Percentiles rank a stretch among this genome's conserved stretches.
These are phyloP conservation scores for Paramecium bursaria DNA, from an alignment of 73 alveolate species.

Conservation along the genomic window DNA sequence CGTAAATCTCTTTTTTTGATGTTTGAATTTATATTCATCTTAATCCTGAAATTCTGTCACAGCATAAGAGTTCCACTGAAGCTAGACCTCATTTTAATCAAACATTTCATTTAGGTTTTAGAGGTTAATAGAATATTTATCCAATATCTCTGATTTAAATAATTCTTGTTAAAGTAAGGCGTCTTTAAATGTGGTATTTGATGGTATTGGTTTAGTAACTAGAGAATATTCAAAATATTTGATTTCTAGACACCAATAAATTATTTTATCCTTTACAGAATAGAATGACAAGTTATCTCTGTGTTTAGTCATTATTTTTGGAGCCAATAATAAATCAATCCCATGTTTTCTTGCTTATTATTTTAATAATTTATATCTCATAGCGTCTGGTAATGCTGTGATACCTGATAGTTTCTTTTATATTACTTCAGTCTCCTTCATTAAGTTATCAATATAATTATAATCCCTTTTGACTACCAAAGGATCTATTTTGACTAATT, in stretches of 20 bases:
- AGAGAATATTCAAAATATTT: neutral
- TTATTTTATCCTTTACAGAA: conserved; percentile 49
- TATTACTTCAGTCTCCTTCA: conserved; percentile 24
- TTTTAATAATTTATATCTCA: conserved; percentile 57
- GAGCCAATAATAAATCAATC: conserved; percentile 46
- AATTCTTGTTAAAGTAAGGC: neutral
- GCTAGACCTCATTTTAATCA: neutral
- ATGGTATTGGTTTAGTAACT: conserved; percentile 36
- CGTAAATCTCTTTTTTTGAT: conserved; percentile 18
- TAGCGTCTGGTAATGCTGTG: conserved; percentile 58
- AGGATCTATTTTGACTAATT: neutral
- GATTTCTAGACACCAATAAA: conserved; percentile 52
- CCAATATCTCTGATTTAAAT: conserved; percentile 22
- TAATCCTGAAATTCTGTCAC: conserved; percentile 9
- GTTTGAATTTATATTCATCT: conserved; percentile 50
- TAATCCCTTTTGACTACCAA: conserved; percentile 14
- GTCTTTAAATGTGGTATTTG: conserved; percentile 11
- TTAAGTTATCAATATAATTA: conserved; percentile 17
- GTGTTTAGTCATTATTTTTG: conserved; percentile 55
- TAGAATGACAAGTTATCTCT: conserved; percentile 51
- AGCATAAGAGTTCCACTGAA: conserved; percentile 21
- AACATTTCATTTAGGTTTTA: neutral
- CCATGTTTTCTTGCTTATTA: conserved; percentile 38
- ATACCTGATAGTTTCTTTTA: conserved; percentile 44
- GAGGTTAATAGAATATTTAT: neutral